Base-by-base conservation (phyloP, 2,329 filamentous ascomycete species). In the Juglanconis juglandina region DNA sequence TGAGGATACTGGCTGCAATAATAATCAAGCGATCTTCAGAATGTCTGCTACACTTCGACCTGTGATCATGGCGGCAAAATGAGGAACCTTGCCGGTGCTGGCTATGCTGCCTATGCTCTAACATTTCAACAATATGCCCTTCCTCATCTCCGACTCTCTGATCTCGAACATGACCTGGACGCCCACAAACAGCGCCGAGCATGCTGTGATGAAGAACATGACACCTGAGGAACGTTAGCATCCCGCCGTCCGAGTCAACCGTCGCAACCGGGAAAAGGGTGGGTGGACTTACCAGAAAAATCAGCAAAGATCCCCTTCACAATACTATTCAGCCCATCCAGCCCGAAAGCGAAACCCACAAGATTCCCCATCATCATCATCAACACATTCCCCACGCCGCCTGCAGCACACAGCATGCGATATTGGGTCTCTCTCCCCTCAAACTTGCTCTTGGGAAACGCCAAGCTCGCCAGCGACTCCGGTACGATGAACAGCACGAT, bases 301-400 rank as follows among this genome's bases (percentile, higher is more conserved):
- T 90, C 90, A 17, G 85, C 85, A 56, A 96, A 78, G 60, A 98
- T 92, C 1, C 89, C 88, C 60, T 81, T 79, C 9, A 96, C 72
- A 53, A 98, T 85, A 35, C 83, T 89, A 73, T 90, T 84, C 70
- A 98, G 68, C 0, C 96, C 95, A 70, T 99, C 95, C 53, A 97
- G 66, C 0, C 96, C 96, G 11, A 99, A 83, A 0, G 94, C 95
- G 75, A 98, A 99, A 0, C 95, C 95, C 10, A 99, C 92, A 17
- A 99, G 77, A 71, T 99, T 99, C 14, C 94, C 95, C 49, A 85
- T 83, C 83, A 98, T 96, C 90, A 99, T 95, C 89, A 97, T 92
- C 52, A 98, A 76, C 32, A 96, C 83, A 68, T 97, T 97, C 0
- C 77, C 84, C 3, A 97, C 91, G 0, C 87, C 91, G 2, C 94